phyloP scores from a whole-genome alignment of 192 early-diverging fungal species.

The Coemansia sp. region DNA sequence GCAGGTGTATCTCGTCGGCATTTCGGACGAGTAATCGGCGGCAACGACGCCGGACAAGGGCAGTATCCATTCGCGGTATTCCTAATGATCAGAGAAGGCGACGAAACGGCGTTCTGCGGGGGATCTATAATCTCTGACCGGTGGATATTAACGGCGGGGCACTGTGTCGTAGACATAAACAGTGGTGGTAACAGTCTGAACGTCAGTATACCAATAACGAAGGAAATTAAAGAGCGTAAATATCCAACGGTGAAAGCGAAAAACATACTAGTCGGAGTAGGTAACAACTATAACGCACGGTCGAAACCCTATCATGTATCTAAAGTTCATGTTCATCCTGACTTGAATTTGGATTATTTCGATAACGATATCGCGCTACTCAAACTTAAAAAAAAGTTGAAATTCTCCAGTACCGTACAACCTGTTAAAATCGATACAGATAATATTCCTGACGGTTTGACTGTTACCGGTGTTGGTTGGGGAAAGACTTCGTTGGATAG shows the following conservation, averaged over 20 bases:
- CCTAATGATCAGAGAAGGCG: constrained; percentile 45
- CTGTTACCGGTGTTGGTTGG: constrained; percentile 54
- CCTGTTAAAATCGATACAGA: constrained; percentile 47
- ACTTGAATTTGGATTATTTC: constrained; percentile 48
- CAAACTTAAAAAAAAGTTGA: constrained; percentile 46
- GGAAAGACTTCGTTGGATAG: constrained; percentile 38
- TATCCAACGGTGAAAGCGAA: constrained; percentile 22
- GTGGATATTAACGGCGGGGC: constrained; percentile 57
- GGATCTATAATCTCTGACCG: constrained; percentile 42
- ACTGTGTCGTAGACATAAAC: constrained; percentile 49
- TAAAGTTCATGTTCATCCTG: constrained; percentile 39
- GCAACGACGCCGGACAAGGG: constrained; percentile 26
- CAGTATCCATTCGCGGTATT: constrained; percentile 52
- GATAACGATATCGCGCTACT: constrained; percentile 58
- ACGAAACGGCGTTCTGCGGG: constrained; percentile 48
- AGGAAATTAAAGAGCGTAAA: constrained; percentile 4
- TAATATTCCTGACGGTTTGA: constrained; percentile 21
- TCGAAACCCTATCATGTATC: constrained; percentile 19
- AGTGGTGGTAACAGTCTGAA: constrained; percentile 22
- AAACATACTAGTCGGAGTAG: constrained; percentile 40
- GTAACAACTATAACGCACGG: constrained; percentile 23
- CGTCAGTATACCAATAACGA: constrained; percentile 19
- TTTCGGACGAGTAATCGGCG: constrained; percentile 53
- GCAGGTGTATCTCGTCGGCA: constrained; percentile 9
- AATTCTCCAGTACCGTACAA: constrained; percentile 31